A percentile compares a stretch with the other conserved stretches of the same genome.
phyloP scores from a whole-genome alignment of 2,329 filamentous ascomycete species.

The Sarocladium oryzae region DNA sequence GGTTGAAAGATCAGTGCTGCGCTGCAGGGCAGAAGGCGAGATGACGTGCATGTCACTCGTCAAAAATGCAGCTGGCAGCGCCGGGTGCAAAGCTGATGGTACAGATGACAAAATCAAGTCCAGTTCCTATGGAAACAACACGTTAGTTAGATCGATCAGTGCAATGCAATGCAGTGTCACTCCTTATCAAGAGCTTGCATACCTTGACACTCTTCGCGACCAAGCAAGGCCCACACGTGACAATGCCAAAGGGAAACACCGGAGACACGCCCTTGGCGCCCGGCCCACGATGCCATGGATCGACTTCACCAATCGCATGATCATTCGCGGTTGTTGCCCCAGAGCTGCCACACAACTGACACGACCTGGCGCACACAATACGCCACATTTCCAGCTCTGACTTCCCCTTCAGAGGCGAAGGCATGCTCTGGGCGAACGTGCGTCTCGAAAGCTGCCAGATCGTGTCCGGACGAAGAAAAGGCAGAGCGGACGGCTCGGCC shows the following conservation, averaged over 20 bases:
- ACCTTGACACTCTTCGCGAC: conserved; percentile 58
- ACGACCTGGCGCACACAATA: conserved; percentile 54
- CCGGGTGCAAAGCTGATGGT: conserved; percentile 56
- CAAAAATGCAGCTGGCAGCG: conserved; percentile 63
- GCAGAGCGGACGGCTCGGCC: conserved; percentile 20
- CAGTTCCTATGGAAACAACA: conserved; percentile 50
- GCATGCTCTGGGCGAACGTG: conserved; percentile 59
- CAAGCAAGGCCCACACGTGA: conserved; percentile 62
- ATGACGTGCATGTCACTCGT: conserved; percentile 56
- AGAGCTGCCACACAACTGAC: conserved; percentile 59
- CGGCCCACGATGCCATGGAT: conserved; percentile 54
- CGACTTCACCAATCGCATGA: conserved; percentile 14
- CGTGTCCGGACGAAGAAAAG: conserved; percentile 47
- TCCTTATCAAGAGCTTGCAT: conserved; percentile 20
- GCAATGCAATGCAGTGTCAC: too few species aligned
- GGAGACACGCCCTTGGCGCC: conserved; percentile 53
- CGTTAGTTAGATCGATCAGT: background rate
- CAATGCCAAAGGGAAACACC: conserved; percentile 66
- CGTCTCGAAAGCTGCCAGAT: conserved; percentile 69
- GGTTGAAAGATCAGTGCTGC: conserved; percentile 35
- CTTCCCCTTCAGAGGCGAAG: conserved; percentile 56
- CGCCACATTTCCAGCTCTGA: conserved; percentile 74
- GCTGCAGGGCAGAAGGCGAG: conserved; percentile 46
- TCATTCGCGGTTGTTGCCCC: conserved; percentile 17
- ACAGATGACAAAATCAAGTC: conserved; percentile 59